Evolutionary conservation across 106 monocot species (phyloP), one percentile per base, ranked within the genome.

Genomic region (Ottelia alismoides): DNA sequence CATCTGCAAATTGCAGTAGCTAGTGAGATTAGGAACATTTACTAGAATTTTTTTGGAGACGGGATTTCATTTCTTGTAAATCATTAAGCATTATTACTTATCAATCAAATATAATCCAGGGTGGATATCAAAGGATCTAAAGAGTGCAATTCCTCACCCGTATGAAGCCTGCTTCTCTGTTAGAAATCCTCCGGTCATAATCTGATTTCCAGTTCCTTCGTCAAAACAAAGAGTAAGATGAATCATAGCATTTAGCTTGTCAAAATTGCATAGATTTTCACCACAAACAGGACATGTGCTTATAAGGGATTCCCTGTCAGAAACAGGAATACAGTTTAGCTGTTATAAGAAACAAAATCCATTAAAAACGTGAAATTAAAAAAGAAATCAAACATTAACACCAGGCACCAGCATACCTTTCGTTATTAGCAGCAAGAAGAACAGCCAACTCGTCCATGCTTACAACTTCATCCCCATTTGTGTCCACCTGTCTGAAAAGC

Each of bases 121-220:
- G n/a, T n/a, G n/a, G n/a, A n/a, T n/a, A n/a, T n/a, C n/a, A n/a
- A n/a, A n/a, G n/a, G n/a, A n/a, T n/a, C n/a, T n/a, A n/a, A n/a
- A n/a, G n/a, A n/a, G n/a, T n/a, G n/a, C n/a, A n/a, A n/a, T n/a
- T n/a, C n/a, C 72, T 75, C 65, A 96, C 94, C 94, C 94, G 74
- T 85, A 78, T 11, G 94, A 84, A 55, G 94, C 94, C 32, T 96
- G 81, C 51, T 79, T 89, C 49, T 88, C 94, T 52, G 94, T 96
- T 46, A 96, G 69, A 72, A 96, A 96, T 50, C 94, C 94, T 52
- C 94, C 94, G 23, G 94, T 96, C 94, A 96, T 96, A 20, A 76
- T 48, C 65, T 96, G 94, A 72, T 85, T 96, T 65, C 94, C 94
- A 61, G 94, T 96, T 63, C 94, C 94, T 74, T 96, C 94, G 51